These are phyloP conservation scores for Telfairia occidentalis DNA, from an alignment of 331 rosid species.

Conservation along the genomic window DNA sequence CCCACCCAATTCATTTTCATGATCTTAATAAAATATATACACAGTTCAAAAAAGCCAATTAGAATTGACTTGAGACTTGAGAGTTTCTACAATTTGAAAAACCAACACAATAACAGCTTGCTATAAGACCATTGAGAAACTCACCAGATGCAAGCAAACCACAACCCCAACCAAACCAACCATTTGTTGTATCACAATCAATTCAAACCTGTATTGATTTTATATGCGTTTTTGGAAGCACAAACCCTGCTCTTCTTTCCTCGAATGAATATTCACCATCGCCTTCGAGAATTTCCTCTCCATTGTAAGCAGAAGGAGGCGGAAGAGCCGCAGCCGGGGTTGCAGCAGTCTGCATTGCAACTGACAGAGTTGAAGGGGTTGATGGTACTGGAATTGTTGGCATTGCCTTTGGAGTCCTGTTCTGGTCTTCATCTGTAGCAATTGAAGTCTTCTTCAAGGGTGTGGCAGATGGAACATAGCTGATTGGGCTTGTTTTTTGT, in stretches of 20 bases:
- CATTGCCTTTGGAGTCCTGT: conserved; percentile 22
- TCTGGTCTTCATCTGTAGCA: conserved; percentile 23
- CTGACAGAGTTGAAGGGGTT: conserved; percentile 30
- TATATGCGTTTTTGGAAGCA: conserved; percentile 15
- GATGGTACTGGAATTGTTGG: conserved; percentile 19
- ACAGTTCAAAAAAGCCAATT: conserved; percentile 5
- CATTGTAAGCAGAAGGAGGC: conserved; percentile 4
- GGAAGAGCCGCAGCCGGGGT: conserved; percentile 45
- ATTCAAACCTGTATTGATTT: conserved; percentile 12
- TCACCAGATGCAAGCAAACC: neutral
- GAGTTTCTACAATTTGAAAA: neutral
- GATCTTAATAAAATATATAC: neutral
- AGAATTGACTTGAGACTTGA: neutral
- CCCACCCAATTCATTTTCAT: neutral
- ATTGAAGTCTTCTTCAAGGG: conserved; percentile 19
- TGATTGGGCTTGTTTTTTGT: neutral
- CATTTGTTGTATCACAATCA: neutral
- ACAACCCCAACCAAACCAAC: neutral
- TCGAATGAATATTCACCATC: conserved; percentile 44
- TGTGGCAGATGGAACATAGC: conserved; percentile 12
- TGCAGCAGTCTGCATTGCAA: conserved; percentile 26
- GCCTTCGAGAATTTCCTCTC: conserved; percentile 14
- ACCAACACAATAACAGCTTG: neutral
- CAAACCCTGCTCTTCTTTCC: conserved; percentile 43
- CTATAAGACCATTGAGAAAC: neutral